These are phyloP conservation scores for Penicillium longicatenatum DNA, from an alignment of 495 filamentous ascomycete species.

Conservation along the genomic window DNA sequence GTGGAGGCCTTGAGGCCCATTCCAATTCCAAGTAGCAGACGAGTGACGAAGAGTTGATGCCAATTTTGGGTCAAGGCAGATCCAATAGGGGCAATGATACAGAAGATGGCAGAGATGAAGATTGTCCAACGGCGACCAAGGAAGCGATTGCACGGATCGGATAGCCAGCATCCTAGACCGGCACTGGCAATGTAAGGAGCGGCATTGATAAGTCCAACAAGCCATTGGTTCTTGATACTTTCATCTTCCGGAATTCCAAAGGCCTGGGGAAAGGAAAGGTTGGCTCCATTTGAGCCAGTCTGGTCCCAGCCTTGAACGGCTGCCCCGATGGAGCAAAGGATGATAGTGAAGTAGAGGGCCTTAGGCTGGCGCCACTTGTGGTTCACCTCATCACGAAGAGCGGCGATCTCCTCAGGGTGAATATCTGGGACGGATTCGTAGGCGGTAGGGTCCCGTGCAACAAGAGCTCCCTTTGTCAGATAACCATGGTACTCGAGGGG, in stretches of 20 bases:
- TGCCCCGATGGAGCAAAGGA: constrained; percentile 70
- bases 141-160: constrained; percentile 57
- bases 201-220: constrained; percentile 65
- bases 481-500: constrained; percentile 45
- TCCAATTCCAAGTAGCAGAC: constrained; percentile 64
- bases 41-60: constrained; percentile 58
- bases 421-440: constrained; percentile 60
- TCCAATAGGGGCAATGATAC: constrained; percentile 58
- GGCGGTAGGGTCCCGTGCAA: constrained; percentile 59
- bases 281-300: constrained; percentile 74
- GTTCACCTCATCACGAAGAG: constrained; percentile 57
- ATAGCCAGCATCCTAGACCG: constrained; percentile 59
- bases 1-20: constrained; percentile 66
- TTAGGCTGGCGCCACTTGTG: constrained; percentile 67
- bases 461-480: constrained; percentile 62
- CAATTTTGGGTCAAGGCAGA: constrained; percentile 58
- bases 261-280: constrained; percentile 59
- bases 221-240: constrained; percentile 51
- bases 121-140: constrained; percentile 62
- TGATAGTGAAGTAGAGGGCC: constrained; percentile 68
- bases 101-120: constrained; percentile 62
- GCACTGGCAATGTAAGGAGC: constrained; percentile 44
- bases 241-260: constrained; percentile 54
- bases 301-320: constrained; percentile 74
- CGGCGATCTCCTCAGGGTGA: constrained; percentile 47